Evolutionary conservation across 345 rosid species (phyloP), one percentile per base, ranked within the genome.

Genomic region (Pseudoturritis turrita): DNA sequence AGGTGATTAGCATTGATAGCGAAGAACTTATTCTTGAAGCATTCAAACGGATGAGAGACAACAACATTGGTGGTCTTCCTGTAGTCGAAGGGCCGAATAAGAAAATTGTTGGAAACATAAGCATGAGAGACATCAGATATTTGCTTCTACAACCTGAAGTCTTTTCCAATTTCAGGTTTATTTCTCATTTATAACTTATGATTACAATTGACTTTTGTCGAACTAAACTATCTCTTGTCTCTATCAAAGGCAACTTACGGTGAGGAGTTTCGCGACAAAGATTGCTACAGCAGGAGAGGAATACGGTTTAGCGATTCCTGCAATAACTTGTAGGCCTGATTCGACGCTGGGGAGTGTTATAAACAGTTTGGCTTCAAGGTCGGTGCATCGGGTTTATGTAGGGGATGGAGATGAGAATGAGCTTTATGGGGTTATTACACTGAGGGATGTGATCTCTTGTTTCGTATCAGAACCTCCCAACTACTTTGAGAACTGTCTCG

Each of bases 361-460:
- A 54, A 77, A 86, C 60, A 72, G 68, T 71, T 88, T 94, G 28
- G 89, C 97, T 74, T 82, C 87, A 13, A 84, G 72, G 71, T 78
- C 78, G 6, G 88, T 88, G 63, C 97, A 94, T 82, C 76, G 96
- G 77, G 83, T 90, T 25, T 86, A 91, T 44, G 90, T 84, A 43
- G 90, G 79, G 9, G 78, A 71, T 14, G 85, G 65, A 5, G 66
- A 74, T 25, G 87, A 71, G 50, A 80, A 83, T 54, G 87, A 86
- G 80, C 87, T 94, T 6, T 65, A 54, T 35, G 97, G 98, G 7
- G 91, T 94, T 33, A 89, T 94, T 65, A 94, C 98, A 0, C 85
- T 89, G 10, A 74, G 97, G 81, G 98, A 91, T 73, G 97, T 90
- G 51, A 93, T 90, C 63, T 85, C 98, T 70, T 90, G 96, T 78